Evolutionary conservation across 805 yeast genomes (phyloP).

Genomic region (Candida ovalis): DNA sequence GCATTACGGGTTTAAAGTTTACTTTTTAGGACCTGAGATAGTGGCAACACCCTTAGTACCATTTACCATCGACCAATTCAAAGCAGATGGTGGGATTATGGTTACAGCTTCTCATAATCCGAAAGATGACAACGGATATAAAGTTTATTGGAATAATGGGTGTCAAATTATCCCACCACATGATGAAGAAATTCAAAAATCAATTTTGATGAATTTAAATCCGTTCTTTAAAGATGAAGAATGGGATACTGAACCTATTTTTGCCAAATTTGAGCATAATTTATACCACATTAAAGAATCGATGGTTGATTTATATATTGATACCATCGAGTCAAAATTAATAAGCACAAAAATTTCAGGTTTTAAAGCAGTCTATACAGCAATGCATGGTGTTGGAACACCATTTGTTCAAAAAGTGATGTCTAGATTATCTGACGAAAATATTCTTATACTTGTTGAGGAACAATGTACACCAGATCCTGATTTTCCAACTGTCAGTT

Average conservation of each 20-base stretch:
- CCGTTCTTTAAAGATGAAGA: constrained; percentile 51
- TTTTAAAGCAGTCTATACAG: constrained; percentile 73
- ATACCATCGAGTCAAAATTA: constrained; percentile 31
- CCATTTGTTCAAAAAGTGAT: constrained; percentile 49
- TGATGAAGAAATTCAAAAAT: constrained; percentile 65
- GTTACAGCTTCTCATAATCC: constrained; percentile 89
- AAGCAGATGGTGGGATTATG: constrained; percentile 84
- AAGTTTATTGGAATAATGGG: constrained; percentile 90
- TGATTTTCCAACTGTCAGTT: constrained; percentile 74
- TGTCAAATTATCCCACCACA: constrained; percentile 96
- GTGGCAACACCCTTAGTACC: constrained; percentile 94
- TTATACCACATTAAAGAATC: constrained; percentile 41
- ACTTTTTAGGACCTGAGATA: constrained; percentile 46
- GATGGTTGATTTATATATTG: constrained; percentile 40
- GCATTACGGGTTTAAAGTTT: constrained; percentile 63
- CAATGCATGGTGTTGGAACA: constrained; percentile 93
- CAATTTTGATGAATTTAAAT: constrained; percentile 54
- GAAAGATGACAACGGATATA: constrained; percentile 85
- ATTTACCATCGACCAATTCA: constrained; percentile 61
- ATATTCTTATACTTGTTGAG: constrained; percentile 40
- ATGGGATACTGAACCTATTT: constrained; percentile 32
- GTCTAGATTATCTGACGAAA: constrained; percentile 32
- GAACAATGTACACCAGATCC: constrained; percentile 81
- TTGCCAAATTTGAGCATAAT: constrained; percentile 12
- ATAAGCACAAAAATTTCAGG: constrained; percentile 28